A percentile compares a stretch with the other conserved stretches of the same genome.
Evolutionary conservation across 2,329 filamentous ascomycete species (phyloP).

Genomic region (Capronia epimyces): DNA sequence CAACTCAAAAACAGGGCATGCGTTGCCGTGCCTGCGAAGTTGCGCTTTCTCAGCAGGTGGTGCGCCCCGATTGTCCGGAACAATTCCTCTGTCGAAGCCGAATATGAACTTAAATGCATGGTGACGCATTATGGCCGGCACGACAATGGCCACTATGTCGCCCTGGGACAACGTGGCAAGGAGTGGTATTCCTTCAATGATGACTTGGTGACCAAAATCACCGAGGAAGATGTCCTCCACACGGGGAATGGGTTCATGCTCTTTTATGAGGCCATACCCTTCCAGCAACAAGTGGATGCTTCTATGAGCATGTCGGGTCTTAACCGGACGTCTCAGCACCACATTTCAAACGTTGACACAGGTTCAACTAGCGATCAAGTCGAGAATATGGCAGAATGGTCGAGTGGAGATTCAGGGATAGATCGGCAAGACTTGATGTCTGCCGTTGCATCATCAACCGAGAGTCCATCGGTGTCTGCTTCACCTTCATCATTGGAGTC

Average conservation of each 20-base stretch:
- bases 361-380: background rate
- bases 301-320: background rate
- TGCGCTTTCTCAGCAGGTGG: constrained; percentile 65
- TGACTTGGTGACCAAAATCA: constrained; percentile 69
- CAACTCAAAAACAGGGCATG: constrained; percentile 77
- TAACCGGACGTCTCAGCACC: background rate
- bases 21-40: constrained; percentile 66
- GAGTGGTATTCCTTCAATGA: constrained; percentile 89
- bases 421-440: background rate
- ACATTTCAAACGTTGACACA: background rate
- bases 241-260: constrained; percentile 92
- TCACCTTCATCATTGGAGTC: background rate
- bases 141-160: constrained; percentile 93
- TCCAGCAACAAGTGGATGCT: background rate
- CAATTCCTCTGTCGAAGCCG: constrained; percentile 31
- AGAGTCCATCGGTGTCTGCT: background rate
- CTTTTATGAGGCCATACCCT: constrained; percentile 68
- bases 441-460: background rate
- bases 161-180: constrained; percentile 60
- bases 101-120: constrained; percentile 76
- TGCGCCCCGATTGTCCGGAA: constrained; percentile 52
- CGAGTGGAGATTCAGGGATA: background rate
- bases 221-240: constrained; percentile 65
- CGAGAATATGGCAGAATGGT: background rate
- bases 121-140: constrained; percentile 86